Evolutionary conservation across 108 stramenopile genomes (phyloP).

Genomic region (Discostella pseudostelligera): DNA sequence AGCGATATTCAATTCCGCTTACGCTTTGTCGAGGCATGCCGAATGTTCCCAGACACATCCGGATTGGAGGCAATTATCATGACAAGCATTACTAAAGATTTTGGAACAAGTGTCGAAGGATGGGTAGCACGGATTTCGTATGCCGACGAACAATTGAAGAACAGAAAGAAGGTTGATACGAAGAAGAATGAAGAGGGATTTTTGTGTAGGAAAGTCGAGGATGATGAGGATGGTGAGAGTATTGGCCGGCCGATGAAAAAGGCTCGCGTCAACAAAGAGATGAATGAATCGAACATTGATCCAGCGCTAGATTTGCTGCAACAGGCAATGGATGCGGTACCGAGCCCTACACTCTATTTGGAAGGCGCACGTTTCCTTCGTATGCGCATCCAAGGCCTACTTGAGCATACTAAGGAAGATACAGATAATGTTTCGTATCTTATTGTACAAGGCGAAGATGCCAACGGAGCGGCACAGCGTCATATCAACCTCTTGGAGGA

Average conservation of each 20-base stretch:
- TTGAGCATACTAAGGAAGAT: slow-evolving; percentile 10
- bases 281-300: slow-evolving; percentile 17
- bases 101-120: slow-evolving; percentile 63
- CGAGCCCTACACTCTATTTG: slow-evolving; percentile 67
- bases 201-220: slow-evolving; percentile 7
- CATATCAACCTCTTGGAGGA: slow-evolving; percentile 33
- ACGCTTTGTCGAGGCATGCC: slow-evolving; percentile 70
- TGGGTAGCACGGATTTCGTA: slow-evolving; percentile 76
- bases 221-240: slow-evolving; percentile 18
- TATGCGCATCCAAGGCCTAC: slow-evolving; percentile 28
- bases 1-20: slow-evolving; percentile 63
- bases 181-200: slow-evolving; percentile 15
- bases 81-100: slow-evolving; percentile 55
- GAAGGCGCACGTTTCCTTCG: slow-evolving; percentile 53
- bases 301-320: slow-evolving; percentile 51
- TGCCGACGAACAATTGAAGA: slow-evolving; percentile 35
- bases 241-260: slow-evolving; percentile 41
- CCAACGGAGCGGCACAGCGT: slow-evolving; percentile 19
- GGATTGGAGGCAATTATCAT: slow-evolving; percentile 56
- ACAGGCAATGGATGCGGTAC: slow-evolving; percentile 56
- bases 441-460: slow-evolving; percentile 22
- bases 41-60: slow-evolving; percentile 65
- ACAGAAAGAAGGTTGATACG: slow-evolving; percentile 8
- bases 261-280: slow-evolving; percentile 17
- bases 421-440: slow-evolving; percentile 23